Base-by-base conservation (phyloP, 129 eudicot species). In the Chrysanthemum makinoi region DNA sequence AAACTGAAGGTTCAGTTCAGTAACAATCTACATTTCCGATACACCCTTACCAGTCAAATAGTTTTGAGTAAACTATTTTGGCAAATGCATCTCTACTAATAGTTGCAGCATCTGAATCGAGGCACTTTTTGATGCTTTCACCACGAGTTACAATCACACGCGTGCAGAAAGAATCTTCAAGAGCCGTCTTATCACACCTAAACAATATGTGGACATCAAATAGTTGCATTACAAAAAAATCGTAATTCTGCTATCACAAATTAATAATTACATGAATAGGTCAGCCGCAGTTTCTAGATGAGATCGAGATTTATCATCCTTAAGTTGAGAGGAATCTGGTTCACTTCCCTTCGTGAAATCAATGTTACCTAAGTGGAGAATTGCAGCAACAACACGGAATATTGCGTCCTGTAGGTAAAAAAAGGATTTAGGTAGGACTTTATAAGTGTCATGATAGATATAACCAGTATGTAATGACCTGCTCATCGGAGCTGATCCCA, bases 111-210 rank as follows among this genome's bases (percentile, higher is more conserved):
- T 72, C 82, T 57, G 93, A 89, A 76, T 87, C 92, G 10, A 94
- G 91, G 80, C 82, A 82, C 86, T 88, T 91, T 62, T 88, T 91
- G 56, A 91, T 91, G 84, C 89, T 74, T 81, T 91, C 97, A 81
- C 89, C 97, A 72, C 96, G 96, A 75, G 97, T 91, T 53, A 91
- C 91, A 59, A 91, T 91, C 10, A 84, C 96, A 53, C 97, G 96
- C 59, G 81, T 88, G 90, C 96, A 88, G 59, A 91, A 74, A 67
- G 97, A 88, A 85, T 91, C 96, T 69, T 91, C 97, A 24, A 91
- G 89, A 43, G 87, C 85, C 64, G 80, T 80, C 84, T 81, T 87
- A 75, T 88, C 87, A 68, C 97, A 88, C 96, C 97, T 91, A 73
- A 75, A 82, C 62, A 78, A 78, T 46, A 44, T 9, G 52, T 39